A percentile compares a stretch with the other conserved stretches of the same genome.
Evolutionary conservation across 1,284 basidiomycete genomes (phyloP).

Genomic region (Caloboletus inedulis): DNA sequence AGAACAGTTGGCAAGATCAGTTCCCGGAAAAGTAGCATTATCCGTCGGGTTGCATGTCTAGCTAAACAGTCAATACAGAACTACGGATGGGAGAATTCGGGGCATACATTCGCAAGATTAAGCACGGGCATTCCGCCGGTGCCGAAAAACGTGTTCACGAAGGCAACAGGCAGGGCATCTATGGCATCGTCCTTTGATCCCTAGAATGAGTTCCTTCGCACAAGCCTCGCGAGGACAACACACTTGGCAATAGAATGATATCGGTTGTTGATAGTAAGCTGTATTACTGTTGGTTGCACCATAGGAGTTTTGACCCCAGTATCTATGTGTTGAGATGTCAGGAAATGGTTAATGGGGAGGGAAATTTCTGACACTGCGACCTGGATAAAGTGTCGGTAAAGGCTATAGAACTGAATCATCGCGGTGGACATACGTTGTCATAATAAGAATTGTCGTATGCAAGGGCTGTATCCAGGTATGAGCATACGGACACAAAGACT

Average conservation of each 20-base stretch:
- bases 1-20: slow-evolving; percentile 55
- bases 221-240: neutral
- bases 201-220: slow-evolving; percentile 41
- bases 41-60: slow-evolving; percentile 44
- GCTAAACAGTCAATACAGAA: neutral
- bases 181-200: slow-evolving; percentile 32
- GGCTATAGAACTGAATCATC: neutral
- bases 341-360: slow-evolving; percentile 2
- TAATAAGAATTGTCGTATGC: slow-evolving; percentile 55
- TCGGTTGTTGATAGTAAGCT: slow-evolving; percentile 24
- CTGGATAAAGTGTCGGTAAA: slow-evolving; percentile 29
- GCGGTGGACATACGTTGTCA: slow-evolving; percentile 51
- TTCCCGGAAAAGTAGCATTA: slow-evolving; percentile 51
- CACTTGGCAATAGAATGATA: slow-evolving; percentile 30
- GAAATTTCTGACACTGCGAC: slow-evolving; percentile 46
- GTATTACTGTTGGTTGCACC: slow-evolving; percentile 20
- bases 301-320: slow-evolving; percentile 32
- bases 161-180: slow-evolving; percentile 55
- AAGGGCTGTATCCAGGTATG: slow-evolving; percentile 19
- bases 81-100: neutral
- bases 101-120: slow-evolving; percentile 56
- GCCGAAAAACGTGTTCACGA: slow-evolving; percentile 56
- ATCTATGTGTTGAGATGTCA: slow-evolving; percentile 17
- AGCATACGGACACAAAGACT: slow-evolving; percentile 9
- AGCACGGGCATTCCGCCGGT: slow-evolving; percentile 56